Evolutionary conservation across 2,329 filamentous ascomycete genomes (phyloP).

Genomic region (Aspergillus sp.): DNA sequence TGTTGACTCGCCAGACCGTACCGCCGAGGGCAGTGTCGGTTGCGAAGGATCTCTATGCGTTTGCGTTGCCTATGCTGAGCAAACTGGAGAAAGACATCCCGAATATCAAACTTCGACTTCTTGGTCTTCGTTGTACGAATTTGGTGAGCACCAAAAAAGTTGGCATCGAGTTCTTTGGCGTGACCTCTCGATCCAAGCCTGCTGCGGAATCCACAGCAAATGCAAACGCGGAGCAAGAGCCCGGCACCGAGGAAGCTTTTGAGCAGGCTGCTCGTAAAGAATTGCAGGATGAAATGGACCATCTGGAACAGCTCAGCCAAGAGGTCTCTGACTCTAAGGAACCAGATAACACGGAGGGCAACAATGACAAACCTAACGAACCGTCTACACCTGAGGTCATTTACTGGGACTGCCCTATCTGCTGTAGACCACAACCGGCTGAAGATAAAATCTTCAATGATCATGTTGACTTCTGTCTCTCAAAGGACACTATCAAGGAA

Average conservation of each 20-base stretch:
- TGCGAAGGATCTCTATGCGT: constrained; percentile 77
- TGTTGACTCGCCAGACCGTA: constrained; percentile 73
- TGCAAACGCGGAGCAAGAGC: constrained; percentile 51
- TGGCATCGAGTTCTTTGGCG: constrained; percentile 74
- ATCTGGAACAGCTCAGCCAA: constrained; percentile 57
- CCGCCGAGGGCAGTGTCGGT: constrained; percentile 63
- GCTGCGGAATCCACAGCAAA: constrained; percentile 9
- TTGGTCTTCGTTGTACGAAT: constrained; percentile 84
- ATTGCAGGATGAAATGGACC: constrained; percentile 54
- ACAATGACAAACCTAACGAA: not conserved
- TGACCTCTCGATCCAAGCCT: constrained; percentile 17
- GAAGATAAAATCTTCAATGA: constrained; percentile 76
- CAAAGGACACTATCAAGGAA: constrained; percentile 76
- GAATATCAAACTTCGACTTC: constrained; percentile 69
- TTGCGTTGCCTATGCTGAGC: constrained; percentile 70
- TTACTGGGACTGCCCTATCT: constrained; percentile 84
- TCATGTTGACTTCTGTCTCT: constrained; percentile 89
- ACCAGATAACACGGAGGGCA: constrained; percentile 20
- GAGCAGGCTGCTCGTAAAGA: constrained; percentile 56
- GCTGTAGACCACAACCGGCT: constrained; percentile 64
- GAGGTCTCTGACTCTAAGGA: constrained; percentile 29
- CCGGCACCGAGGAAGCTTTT: constrained; percentile 61
- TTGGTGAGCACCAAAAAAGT: constrained; percentile 78
- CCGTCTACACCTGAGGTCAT: constrained; percentile 31
- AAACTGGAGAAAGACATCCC: constrained; percentile 82